Base-by-base conservation (phyloP, 2,329 filamentous ascomycete species). In the Xylariomycetidae sp. region DNA sequence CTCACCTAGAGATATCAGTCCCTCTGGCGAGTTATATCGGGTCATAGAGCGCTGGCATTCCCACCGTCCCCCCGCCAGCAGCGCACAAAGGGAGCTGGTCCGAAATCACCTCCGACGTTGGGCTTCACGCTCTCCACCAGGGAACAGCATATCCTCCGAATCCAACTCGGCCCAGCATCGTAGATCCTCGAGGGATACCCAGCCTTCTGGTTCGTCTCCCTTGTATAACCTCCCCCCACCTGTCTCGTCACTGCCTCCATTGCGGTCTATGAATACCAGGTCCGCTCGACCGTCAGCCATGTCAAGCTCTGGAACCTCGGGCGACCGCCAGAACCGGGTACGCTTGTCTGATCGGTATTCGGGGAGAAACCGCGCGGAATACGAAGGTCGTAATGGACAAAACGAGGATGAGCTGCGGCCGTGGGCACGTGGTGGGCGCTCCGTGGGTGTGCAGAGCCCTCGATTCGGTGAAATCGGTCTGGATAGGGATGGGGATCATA, bases 1-100 rank as follows among this genome's bases (percentile, higher is more conserved):
- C 35, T 40, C 56, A 12, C 48, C 56, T 40, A 46, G 54, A 35
- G 50, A 63, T 26, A 58, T 64, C 27, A 64, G 59, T 31, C 59
- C 61, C 14, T 67, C 64, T 16, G 62, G 63, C 43, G 63, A 69
- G 50, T 46, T 68, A 30, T 63, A 58, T 41, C 53, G 62, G 45
- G 58, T 60, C 31, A 60, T 69, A 59, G 63, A 63, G 41, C 56
- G 61, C 38, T 63, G 56, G 34, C 56, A 64, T 44, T 48, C 57
- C 34, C 44, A 49, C 36, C 46, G 45, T 31, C 38, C 45, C 30
- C 33, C 52, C 33, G 25, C 42, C 22, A 44, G 39, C 38, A 43
- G 38, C 33, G 30, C 31, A 33, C 37, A 40, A 33, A 35, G 49
- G 31, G 42, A 49, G 25, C 29, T 48, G 16, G 37, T 41, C 37